These are phyloP conservation scores for Asterionellopsis glacialis DNA, from an alignment of 108 stramenopile species.

Conservation along the genomic window DNA sequence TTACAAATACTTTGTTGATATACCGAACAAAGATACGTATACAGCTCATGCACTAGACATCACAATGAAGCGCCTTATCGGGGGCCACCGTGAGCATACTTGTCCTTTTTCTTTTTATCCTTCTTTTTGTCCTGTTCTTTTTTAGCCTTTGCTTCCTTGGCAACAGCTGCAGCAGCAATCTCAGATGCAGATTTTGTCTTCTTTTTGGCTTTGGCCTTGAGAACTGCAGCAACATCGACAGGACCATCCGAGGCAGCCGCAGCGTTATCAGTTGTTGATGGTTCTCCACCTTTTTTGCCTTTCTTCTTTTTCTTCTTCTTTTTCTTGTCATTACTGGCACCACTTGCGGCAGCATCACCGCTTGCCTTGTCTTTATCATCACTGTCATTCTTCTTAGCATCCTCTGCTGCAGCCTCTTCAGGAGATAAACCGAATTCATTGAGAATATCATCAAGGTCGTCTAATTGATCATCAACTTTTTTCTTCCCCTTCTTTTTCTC, in stretches of 20 bases:
- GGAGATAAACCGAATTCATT: slow-evolving; percentile 23
- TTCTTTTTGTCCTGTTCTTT: slow-evolving; percentile 12
- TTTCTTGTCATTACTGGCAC: slow-evolving; percentile 3
- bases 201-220: slow-evolving; percentile 28
- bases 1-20: no score
- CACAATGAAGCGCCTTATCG: no score
- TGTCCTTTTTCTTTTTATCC: slow-evolving; percentile 28
- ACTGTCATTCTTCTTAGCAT: slow-evolving; percentile 4
- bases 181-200: slow-evolving; percentile 16
- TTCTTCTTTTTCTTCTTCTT: slow-evolving; percentile 22
- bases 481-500: slow-evolving; percentile 10
- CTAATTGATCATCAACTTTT: slow-evolving; percentile 17
- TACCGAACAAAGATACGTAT: no score
- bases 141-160: slow-evolving; percentile 11
- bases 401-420: background rate
- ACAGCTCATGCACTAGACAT: no score
- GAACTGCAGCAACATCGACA: slow-evolving; percentile 31
- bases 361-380: slow-evolving; percentile 12
- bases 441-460: slow-evolving; percentile 32
- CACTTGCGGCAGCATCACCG: background rate
- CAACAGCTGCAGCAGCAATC: slow-evolving; percentile 19
- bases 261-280: background rate
- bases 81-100: background rate
- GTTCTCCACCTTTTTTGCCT: background rate
- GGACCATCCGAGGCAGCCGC: background rate